A percentile compares a stretch with the other conserved stretches of the same genome.
phyloP scores from a whole-genome alignment of 2,329 filamentous ascomycete species.

The Dactylella cylindrospora region DNA sequence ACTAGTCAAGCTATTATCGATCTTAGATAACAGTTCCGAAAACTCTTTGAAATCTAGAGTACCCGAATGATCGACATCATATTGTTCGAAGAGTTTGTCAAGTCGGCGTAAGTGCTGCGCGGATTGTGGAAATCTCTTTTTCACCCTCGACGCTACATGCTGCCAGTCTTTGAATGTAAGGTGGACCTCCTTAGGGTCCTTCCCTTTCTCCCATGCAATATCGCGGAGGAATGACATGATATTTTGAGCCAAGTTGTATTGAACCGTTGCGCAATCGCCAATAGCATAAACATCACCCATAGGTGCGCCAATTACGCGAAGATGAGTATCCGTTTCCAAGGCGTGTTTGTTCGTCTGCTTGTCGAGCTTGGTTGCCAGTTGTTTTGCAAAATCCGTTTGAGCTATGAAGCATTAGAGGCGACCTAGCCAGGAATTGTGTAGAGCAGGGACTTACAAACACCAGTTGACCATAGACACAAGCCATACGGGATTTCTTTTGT shows the following conservation, averaged over 20 bases:
- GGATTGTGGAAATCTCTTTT: slow-evolving; percentile 85
- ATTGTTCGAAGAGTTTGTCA: slow-evolving; percentile 85
- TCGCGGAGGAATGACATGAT: slow-evolving; percentile 86
- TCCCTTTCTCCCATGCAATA: slow-evolving; percentile 86
- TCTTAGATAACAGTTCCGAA: slow-evolving; percentile 81
- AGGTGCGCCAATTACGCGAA: slow-evolving; percentile 83
- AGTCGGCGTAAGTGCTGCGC: slow-evolving; percentile 81
- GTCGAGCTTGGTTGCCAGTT: slow-evolving; percentile 73
- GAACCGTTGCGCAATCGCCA: slow-evolving; percentile 92
- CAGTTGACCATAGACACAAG: slow-evolving; percentile 97
- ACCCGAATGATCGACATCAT: slow-evolving; percentile 89
- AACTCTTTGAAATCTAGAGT: slow-evolving; percentile 94
- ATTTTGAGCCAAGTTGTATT: slow-evolving; percentile 94
- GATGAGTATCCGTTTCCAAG: slow-evolving; percentile 89
- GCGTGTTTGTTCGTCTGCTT: slow-evolving; percentile 85
- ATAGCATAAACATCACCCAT: slow-evolving; percentile 95
- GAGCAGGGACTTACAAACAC: slow-evolving; percentile 61
- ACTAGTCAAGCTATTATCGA: slow-evolving; percentile 91
- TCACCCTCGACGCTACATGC: slow-evolving; percentile 74
- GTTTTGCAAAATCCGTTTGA: slow-evolving; percentile 77
- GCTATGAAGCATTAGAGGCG: slow-evolving; percentile 52
- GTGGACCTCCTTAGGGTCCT: slow-evolving; percentile 83
- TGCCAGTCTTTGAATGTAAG: slow-evolving; percentile 89
- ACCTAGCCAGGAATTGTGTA: not conserved
- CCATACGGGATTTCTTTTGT: slow-evolving; percentile 93